These are phyloP conservation scores for Boeremia lycopersici DNA, from an alignment of 2,329 filamentous ascomycete genomes.

Conservation along the genomic window DNA sequence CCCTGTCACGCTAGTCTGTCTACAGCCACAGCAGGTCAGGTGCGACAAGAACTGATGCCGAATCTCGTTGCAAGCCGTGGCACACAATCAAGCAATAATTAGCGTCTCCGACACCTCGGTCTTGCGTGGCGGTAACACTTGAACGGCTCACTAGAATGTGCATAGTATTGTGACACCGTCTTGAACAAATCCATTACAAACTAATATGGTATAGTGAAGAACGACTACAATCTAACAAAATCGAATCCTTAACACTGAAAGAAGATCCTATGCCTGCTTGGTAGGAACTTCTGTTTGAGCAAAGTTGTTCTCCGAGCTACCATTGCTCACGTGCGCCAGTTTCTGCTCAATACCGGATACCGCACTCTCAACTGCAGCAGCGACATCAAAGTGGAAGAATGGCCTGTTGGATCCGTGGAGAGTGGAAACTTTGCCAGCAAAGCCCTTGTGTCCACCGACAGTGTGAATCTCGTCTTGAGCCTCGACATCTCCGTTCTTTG, in stretches of 20 bases:
- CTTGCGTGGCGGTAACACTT: neutral
- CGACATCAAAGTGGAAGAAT: constrained; percentile 92
- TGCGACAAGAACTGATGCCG: constrained; percentile 2
- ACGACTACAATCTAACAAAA: neutral
- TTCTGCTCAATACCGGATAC: constrained; percentile 72
- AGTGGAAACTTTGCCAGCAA: constrained; percentile 60
- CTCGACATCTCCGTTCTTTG: constrained; percentile 60
- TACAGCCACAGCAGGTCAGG: constrained; percentile 4
- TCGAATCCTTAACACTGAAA: no score
- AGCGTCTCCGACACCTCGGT: neutral
- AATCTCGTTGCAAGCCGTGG: constrained; percentile 3
- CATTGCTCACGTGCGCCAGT: constrained; percentile 25
- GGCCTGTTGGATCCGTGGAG: constrained; percentile 88
- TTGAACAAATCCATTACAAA: neutral
- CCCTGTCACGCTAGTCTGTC: constrained; percentile 8
- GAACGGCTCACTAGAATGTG: neutral
- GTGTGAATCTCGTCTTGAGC: constrained; percentile 31
- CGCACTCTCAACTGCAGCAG: constrained; percentile 84
- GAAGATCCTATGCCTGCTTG: constrained; percentile 19
- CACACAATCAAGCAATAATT: neutral
- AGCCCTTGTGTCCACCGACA: constrained; percentile 18
- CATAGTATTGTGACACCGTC: neutral
- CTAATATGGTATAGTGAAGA: constrained; percentile 3
- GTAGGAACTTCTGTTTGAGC: constrained; percentile 16
- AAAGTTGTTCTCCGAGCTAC: constrained; percentile 20